phyloP scores from a whole-genome alignment of 2,329 filamentous ascomycete species.

The Lasiodiplodia sp. region DNA sequence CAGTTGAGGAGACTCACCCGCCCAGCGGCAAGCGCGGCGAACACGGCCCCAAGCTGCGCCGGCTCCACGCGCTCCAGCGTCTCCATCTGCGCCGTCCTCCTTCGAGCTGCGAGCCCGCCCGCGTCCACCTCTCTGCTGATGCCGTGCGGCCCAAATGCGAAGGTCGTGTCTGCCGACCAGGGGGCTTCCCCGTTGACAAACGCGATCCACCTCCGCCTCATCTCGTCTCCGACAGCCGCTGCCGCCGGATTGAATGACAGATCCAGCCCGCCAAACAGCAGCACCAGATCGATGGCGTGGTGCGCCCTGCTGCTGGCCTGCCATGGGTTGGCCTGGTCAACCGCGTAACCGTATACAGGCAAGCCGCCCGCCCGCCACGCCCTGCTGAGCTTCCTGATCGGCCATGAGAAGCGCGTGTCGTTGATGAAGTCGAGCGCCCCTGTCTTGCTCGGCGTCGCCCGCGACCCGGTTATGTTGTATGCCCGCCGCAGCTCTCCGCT shows the following conservation, averaged over 20 bases:
- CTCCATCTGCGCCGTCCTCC: constrained; percentile 43
- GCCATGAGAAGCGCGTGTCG: constrained; percentile 43
- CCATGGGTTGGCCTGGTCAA: constrained; percentile 58
- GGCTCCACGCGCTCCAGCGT: constrained; percentile 41
- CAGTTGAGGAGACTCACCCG: constrained; percentile 48
- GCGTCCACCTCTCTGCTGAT: constrained; percentile 43
- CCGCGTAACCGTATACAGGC: constrained; percentile 48
- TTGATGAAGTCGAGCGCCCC: constrained; percentile 52
- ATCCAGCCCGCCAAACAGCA: constrained; percentile 53
- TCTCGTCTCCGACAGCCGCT: constrained; percentile 42
- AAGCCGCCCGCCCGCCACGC: constrained; percentile 35
- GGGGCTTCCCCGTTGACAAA: constrained; percentile 49
- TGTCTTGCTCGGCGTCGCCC: constrained; percentile 49
- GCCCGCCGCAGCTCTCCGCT: constrained; percentile 41
- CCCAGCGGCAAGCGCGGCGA: constrained; percentile 47
- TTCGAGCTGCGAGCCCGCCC: constrained; percentile 42
- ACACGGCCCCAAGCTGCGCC: constrained; percentile 41
- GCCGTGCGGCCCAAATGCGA: constrained; percentile 52
- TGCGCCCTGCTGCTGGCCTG: constrained; percentile 55
- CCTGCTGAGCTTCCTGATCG: constrained; percentile 34
- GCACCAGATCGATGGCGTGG: constrained; percentile 57
- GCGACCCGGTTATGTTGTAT: constrained; percentile 52
- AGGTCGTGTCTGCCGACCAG: constrained; percentile 44
- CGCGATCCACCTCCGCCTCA: constrained; percentile 51
- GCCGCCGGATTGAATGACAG: constrained; percentile 46